These are phyloP conservation scores for Chlamydomonas sphaeroides DNA, from an alignment of 139 green algal genomes.

Conservation along the genomic window DNA sequence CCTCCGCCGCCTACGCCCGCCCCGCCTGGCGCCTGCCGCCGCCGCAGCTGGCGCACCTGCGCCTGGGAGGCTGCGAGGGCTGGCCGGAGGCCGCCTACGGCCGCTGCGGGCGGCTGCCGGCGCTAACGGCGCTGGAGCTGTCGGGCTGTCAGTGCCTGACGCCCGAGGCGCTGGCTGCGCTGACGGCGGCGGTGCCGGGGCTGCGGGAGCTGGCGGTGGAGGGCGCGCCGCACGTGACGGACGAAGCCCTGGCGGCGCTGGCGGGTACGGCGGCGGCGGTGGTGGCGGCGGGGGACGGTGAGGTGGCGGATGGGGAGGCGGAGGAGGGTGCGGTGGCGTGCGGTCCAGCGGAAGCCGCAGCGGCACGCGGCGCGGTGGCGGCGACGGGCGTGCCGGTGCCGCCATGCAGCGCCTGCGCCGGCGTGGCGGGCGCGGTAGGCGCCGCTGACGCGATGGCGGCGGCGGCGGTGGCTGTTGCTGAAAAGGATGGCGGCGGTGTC, in stretches of 20 bases:
- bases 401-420: slow-evolving; percentile 13
- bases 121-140: not conserved
- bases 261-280: not conserved
- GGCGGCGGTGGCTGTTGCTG: not conserved
- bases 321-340: not conserved
- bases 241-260: not conserved
- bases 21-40: not conserved
- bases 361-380: not conserved
- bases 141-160: slow-evolving; percentile 11
- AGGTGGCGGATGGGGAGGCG: not conserved
- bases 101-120: not conserved
- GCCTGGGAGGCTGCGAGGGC: slow-evolving; percentile 23
- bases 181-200: not conserved
- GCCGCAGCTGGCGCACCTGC: slow-evolving; percentile 9
- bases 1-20: not conserved
- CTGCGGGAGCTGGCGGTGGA: slow-evolving; percentile 18
- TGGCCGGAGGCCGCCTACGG: not conserved
- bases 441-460: not conserved
- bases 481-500: not conserved
- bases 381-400: slow-evolving; percentile 12
- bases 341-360: not conserved
- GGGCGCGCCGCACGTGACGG: not conserved
- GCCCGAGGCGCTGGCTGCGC: not conserved
- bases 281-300: not conserved
- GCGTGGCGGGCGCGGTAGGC: not conserved